Conservation (phyloP, 345 rosid species). For the Hibiscus syriacus region DNA sequence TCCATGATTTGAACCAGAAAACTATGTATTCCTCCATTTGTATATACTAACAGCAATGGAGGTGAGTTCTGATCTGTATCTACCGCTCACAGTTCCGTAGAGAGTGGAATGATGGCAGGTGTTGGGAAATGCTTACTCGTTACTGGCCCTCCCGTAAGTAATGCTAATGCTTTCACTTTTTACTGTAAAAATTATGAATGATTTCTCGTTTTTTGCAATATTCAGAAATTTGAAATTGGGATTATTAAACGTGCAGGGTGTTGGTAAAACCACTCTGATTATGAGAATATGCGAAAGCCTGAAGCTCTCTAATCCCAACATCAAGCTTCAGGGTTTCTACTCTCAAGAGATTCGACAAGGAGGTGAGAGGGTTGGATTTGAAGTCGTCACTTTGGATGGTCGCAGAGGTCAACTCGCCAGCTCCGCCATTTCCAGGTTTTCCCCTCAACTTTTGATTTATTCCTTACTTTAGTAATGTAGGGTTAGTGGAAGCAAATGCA, state of each 20-base stretch:
- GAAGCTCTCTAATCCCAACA: slow-evolving; percentile 34
- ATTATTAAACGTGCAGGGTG: slow-evolving; percentile 34
- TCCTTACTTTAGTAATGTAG: too few relatives aligned
- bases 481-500: too few relatives aligned
- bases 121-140: slow-evolving; percentile 31
- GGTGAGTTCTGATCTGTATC: too few relatives aligned
- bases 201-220: too few relatives aligned
- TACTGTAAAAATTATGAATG: not conserved
- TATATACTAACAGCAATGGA: not conserved
- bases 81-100: not conserved
- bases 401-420: too few relatives aligned
- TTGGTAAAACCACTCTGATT: slow-evolving; percentile 71
- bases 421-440: too few relatives aligned
- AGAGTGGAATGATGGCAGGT: slow-evolving; percentile 15
- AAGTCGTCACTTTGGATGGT: slow-evolving; percentile 55
- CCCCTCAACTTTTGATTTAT: too few relatives aligned
- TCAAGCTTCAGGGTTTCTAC: slow-evolving; percentile 62
- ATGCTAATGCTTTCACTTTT: not conserved
- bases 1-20: not conserved
- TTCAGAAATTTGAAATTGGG: not conserved
- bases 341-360: slow-evolving; percentile 56
- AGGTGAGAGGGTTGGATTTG: slow-evolving; percentile 53
- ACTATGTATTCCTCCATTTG: not conserved
- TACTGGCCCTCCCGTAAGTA: slow-evolving; percentile 37
- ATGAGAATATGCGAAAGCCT: slow-evolving; percentile 44